Conservation (phyloP, 495 filamentous ascomycete species). For the Cercophora scortea region DNA sequence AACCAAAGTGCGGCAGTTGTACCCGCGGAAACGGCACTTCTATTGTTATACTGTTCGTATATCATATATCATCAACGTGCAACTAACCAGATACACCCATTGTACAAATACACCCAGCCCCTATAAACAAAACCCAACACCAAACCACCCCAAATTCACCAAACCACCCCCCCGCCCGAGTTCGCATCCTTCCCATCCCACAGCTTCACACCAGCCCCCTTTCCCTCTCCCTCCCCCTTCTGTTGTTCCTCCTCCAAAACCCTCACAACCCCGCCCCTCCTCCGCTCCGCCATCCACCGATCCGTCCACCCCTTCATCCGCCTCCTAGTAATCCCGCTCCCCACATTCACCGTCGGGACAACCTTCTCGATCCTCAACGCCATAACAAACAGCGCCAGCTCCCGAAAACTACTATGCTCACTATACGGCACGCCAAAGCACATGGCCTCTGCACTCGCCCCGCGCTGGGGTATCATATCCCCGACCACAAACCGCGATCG, state of each 20-base stretch:
- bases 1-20: too few species aligned
- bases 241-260: slow-evolving; percentile 31
- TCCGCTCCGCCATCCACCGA: slow-evolving; percentile 76
- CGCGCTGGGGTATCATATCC: slow-evolving; percentile 70
- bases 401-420: slow-evolving; percentile 89
- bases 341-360: slow-evolving; percentile 92
- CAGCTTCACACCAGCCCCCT: slow-evolving; percentile 14
- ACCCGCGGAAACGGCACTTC: too few species aligned
- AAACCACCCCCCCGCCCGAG: slow-evolving; percentile 34
- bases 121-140: neutral
- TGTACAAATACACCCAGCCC: too few species aligned
- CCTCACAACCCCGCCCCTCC: slow-evolving; percentile 65
- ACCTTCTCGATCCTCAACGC: slow-evolving; percentile 77
- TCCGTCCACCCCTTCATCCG: slow-evolving; percentile 91
- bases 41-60: too few species aligned
- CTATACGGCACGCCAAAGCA: slow-evolving; percentile 92
- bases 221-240: slow-evolving; percentile 18
- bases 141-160: slow-evolving; percentile 19
- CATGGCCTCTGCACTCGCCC: slow-evolving; percentile 63
- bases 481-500: slow-evolving; percentile 52
- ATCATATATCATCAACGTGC: too few species aligned
- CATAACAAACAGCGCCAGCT: slow-evolving; percentile 90
- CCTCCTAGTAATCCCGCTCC: slow-evolving; percentile 51
- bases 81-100: too few species aligned
- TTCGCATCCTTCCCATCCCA: slow-evolving; percentile 34